Base-by-base conservation (phyloP, 2,329 filamentous ascomycete genomes). In the Aspergillus caelatus region DNA sequence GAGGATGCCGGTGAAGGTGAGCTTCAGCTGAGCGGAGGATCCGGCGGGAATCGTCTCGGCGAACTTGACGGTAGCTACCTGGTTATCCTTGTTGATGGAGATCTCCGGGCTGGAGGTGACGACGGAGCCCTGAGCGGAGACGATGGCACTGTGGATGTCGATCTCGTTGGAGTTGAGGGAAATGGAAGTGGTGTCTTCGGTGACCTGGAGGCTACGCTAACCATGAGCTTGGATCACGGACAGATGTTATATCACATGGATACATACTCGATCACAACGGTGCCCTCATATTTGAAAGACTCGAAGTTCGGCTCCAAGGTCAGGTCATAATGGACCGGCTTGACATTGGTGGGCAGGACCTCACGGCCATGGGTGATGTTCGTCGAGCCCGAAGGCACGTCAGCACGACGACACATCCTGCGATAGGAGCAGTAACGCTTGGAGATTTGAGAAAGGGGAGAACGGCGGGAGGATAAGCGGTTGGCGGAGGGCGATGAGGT, bases 231-330 rank as follows among this genome's bases (percentile, higher is more conserved):
- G 19, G 32, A 19, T 21, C 21, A 30, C 7, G 26, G 19, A 50
- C n/a, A 16, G 21, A 19, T 36, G 3, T n/a, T n/a, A 26, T 7
- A 11, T 14, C 19, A 12, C 19, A 7, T 39, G 26, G 21, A 28
- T 4, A 73, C 85, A 57, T 82, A 88, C 84, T 97, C 92, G 74
- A 98, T 94, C 62, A 88, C 80, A 58, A 97, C 93, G 12, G 85
- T 90, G 68, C 94, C 94, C 64, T 94, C 87, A 77, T 94, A 98
- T 67, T 88, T 93, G 79, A 95, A 93, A 68, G 90, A 93, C 71
- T 91, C 86, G 71, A 98, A 91, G 82, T 97, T 88, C 60, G 94
- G 93, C 82, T 98, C 95, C 66, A 98, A 85, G 1, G 92, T 95
- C 71, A 98, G 81, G 78, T 96, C 88, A 81, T 98, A 98, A 82